phyloP scores from a whole-genome alignment of 352 stramenopile genomes.

The Bremia lactucae region DNA sequence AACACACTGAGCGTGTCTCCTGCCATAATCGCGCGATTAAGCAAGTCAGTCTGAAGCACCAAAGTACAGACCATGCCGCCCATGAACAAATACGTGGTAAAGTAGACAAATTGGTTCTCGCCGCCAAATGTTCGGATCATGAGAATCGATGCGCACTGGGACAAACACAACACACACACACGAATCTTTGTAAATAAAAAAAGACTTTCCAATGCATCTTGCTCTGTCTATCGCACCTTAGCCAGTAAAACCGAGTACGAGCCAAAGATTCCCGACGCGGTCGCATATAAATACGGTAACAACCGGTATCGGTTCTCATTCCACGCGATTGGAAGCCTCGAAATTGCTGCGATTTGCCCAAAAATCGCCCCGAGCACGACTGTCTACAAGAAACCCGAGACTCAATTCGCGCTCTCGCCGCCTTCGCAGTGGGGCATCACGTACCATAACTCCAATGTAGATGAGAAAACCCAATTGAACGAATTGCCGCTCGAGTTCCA shows the following conservation, averaged over 20 bases:
- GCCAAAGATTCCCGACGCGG: constrained; percentile 70
- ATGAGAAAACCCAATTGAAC: constrained; percentile 66
- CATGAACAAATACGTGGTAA: constrained; percentile 78
- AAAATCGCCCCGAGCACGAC: constrained; percentile 58
- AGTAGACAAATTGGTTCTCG: constrained; percentile 80
- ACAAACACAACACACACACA: constrained; percentile 1
- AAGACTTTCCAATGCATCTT: no score
- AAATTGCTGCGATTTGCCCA: constrained; percentile 59
- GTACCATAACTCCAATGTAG: constrained; percentile 68
- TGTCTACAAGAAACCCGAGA: constrained; percentile 24
- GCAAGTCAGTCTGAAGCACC: constrained; percentile 71
- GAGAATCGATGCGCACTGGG: constrained; percentile 65
- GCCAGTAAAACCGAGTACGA: constrained; percentile 75
- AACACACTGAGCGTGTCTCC: constrained; percentile 81
- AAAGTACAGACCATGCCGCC: constrained; percentile 73
- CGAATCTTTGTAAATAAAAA: constrained; percentile 15
- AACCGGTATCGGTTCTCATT: constrained; percentile 60
- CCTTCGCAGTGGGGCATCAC: neutral
- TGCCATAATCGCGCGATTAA: constrained; percentile 78
- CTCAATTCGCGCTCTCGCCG: no score
- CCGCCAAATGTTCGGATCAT: constrained; percentile 67
- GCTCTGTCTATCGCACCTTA: constrained; percentile 32
- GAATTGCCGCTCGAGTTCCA: constrained; percentile 75
- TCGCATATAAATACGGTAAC: constrained; percentile 73
- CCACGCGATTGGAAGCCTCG: constrained; percentile 26